A percentile compares a stretch with the other conserved stretches of the same genome.
phyloP scores from a whole-genome alignment of 2,329 filamentous ascomycete genomes.

The Lasiodiplodia sp. region DNA sequence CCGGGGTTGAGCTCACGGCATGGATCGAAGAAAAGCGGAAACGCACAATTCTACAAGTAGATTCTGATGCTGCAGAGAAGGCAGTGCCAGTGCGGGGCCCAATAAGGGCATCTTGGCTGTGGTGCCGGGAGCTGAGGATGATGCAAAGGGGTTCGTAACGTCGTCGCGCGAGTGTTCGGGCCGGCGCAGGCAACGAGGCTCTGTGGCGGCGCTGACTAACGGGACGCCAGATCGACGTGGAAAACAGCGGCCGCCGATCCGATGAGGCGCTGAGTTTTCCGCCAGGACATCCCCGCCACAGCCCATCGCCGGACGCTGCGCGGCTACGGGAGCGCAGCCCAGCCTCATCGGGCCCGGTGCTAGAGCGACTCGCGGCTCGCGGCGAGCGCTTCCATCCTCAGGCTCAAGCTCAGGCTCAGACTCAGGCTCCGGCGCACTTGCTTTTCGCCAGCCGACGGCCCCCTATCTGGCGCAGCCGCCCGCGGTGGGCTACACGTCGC shows the following conservation, averaged over 20 bases:
- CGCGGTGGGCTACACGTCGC: conserved; percentile 15
- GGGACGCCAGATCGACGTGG: background rate
- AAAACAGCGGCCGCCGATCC: background rate
- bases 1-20: conserved; percentile 1
- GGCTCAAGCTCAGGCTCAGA: conserved; percentile 4
- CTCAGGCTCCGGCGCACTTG: conserved; percentile 5
- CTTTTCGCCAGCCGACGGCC: conserved; percentile 12
- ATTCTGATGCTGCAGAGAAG: conserved; percentile 74
- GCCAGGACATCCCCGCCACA: background rate
- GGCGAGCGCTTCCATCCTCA: conserved; percentile 16
- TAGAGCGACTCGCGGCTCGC: conserved; percentile 11
- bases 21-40: conserved; percentile 24
- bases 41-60: conserved; percentile 82
- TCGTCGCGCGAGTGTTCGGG: conserved; percentile 15
- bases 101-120: conserved; percentile 29
- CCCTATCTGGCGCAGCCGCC: conserved; percentile 14
- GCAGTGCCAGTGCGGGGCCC: conserved; percentile 28
- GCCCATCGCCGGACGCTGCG: conserved; percentile 4
- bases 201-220: conserved; percentile 8
- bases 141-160: conserved; percentile 5
- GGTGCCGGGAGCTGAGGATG: conserved; percentile 19
- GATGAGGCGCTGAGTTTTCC: background rate
- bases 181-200: background rate
- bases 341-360: conserved; percentile 21
- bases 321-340: conserved; percentile 17